phyloP scores from a whole-genome alignment of 2,329 filamentous ascomycete genomes.

The Alternaria panax region DNA sequence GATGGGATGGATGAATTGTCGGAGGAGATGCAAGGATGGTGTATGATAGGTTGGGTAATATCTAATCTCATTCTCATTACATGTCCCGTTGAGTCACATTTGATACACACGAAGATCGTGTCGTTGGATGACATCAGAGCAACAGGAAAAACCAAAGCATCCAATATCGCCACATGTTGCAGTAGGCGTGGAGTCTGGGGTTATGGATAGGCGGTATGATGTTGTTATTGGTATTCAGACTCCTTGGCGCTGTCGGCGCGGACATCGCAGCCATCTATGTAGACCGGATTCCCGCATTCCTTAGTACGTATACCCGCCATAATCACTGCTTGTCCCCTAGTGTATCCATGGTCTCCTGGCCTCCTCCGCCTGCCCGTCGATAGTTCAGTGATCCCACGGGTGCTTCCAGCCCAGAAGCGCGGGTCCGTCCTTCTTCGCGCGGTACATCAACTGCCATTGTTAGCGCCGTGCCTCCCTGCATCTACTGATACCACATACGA shows the following conservation, averaged over 20 bases:
- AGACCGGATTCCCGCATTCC: background rate
- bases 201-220: background rate
- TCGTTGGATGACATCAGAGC: background rate
- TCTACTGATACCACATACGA: slow-evolving; percentile 66
- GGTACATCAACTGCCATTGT: slow-evolving; percentile 80
- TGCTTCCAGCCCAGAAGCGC: slow-evolving; percentile 93
- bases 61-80: background rate
- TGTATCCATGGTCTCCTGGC: background rate
- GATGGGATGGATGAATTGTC: background rate
- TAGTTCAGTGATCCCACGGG: slow-evolving; percentile 57
- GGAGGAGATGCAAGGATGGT: background rate
- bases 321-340: too few relatives aligned
- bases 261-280: background rate
- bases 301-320: background rate
- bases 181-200: background rate
- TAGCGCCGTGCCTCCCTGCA: slow-evolving; percentile 19
- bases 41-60: background rate
- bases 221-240: background rate
- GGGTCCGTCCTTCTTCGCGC: slow-evolving; percentile 94
- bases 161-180: background rate
- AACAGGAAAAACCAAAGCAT: background rate
- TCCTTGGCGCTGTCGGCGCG: slow-evolving; percentile 9
- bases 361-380: background rate
- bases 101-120: background rate
- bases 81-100: background rate